Conservation (phyloP, 805 yeast genomes). For the Clavispora fructus region DNA sequence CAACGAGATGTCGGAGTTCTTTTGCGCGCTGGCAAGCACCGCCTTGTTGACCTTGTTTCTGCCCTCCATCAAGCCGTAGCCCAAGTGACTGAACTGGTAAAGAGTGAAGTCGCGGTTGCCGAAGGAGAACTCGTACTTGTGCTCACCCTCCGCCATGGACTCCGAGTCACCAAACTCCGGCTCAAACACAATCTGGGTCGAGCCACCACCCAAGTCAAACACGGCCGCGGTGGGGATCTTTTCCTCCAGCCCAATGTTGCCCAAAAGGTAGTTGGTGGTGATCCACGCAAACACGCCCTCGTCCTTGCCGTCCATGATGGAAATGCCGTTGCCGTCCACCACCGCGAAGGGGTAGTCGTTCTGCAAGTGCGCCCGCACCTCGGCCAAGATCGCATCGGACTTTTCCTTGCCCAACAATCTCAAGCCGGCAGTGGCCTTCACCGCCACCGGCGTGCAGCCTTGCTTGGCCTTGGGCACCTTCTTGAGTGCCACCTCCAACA, state of each 20-base stretch:
- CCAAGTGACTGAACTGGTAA: conserved; percentile 92
- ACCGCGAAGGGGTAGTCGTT: conserved; percentile 87
- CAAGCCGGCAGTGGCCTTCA: conserved; percentile 97
- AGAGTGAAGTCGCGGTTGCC: conserved; percentile 76
- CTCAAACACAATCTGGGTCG: conserved; percentile 97
- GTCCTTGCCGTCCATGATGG: conserved; percentile 93
- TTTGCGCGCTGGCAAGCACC: conserved; percentile 50
- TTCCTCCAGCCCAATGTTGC: conserved; percentile 81
- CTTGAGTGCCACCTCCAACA: conserved; percentile 69
- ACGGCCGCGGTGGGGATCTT: conserved; percentile 90
- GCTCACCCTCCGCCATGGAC: conserved; percentile 78
- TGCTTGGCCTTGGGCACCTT: conserved; percentile 70
- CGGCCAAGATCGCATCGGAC: conserved; percentile 63
- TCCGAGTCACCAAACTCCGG: conserved; percentile 65
- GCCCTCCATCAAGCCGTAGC: conserved; percentile 94
- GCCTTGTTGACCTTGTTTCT: conserved; percentile 71
- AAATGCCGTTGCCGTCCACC: conserved; percentile 78
- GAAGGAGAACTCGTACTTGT: conserved; percentile 71
- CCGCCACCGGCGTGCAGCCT: conserved; percentile 88
- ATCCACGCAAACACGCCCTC: conserved; percentile 99
- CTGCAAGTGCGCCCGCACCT: conserved; percentile 74
- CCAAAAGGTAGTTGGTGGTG: conserved; percentile 87
- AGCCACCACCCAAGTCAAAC: conserved; percentile 97
- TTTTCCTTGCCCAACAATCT: conserved; percentile 77
- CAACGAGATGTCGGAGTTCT: conserved; percentile 17